These are phyloP conservation scores for Paraleonurus japonicus DNA, from an alignment of 257 asterid species.

Conservation along the genomic window DNA sequence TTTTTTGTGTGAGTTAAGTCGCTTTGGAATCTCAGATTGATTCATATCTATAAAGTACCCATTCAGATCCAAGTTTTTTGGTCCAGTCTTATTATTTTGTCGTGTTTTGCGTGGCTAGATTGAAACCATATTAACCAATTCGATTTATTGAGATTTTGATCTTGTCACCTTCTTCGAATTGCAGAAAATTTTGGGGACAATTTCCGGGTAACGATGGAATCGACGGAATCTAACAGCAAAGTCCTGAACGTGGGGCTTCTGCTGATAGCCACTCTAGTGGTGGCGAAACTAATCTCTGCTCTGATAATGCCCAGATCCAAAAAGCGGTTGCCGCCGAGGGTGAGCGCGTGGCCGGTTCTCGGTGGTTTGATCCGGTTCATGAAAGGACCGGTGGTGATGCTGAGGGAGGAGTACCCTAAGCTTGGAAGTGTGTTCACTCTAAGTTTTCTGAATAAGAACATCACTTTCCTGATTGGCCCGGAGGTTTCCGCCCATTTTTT, in stretches of 20 bases:
- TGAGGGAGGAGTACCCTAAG: slow-evolving; percentile 85
- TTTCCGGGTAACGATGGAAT: slow-evolving; percentile 40
- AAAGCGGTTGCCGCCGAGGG: slow-evolving; percentile 65
- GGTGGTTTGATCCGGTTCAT: slow-evolving; percentile 76
- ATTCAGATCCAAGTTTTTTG: slow-evolving; percentile 20
- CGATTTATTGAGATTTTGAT: background rate
- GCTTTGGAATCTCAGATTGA: slow-evolving; percentile 8
- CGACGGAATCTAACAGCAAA: slow-evolving; percentile 36
- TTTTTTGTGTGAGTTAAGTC: background rate
- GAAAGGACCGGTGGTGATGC: slow-evolving; percentile 85
- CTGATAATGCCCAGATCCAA: slow-evolving; percentile 73
- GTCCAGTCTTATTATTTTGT: background rate
- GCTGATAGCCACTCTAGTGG: slow-evolving; percentile 64
- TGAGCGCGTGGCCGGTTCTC: slow-evolving; percentile 57
- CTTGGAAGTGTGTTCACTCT: slow-evolving; percentile 91
- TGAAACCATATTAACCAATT: background rate
- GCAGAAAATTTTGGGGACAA: slow-evolving; percentile 9
- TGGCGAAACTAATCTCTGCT: slow-evolving; percentile 57
- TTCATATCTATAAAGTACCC: background rate
- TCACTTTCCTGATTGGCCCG: slow-evolving; percentile 89
- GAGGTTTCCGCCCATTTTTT: slow-evolving; percentile 96
- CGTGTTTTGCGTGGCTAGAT: background rate
- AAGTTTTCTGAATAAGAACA: slow-evolving; percentile 61
- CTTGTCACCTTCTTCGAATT: background rate
- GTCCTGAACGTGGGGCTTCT: slow-evolving; percentile 62